These are phyloP conservation scores for Barbatosphaeria neglecta DNA, from an alignment of 495 filamentous ascomycete genomes.

Conservation along the genomic window DNA sequence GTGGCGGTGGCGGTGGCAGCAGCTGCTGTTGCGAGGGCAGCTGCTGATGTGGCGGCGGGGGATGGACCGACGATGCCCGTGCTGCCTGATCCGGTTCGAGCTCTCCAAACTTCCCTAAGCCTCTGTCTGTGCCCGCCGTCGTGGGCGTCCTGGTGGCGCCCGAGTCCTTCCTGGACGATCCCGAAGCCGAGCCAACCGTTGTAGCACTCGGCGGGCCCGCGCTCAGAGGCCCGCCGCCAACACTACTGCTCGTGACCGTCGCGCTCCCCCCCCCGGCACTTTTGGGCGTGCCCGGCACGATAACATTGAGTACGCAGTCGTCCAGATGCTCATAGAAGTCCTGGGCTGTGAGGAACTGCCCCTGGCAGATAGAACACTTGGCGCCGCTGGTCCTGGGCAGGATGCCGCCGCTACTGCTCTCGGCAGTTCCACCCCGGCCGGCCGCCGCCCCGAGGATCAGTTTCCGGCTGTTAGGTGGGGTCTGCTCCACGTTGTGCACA, in stretches of 20 bases:
- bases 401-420: no score
- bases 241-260: slow-evolving; percentile 2
- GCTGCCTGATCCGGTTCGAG: not conserved
- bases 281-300: slow-evolving; percentile 74
- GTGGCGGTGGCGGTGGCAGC: not conserved
- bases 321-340: slow-evolving; percentile 98
- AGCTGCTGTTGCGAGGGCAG: no score
- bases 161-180: slow-evolving; percentile 15
- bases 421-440: slow-evolving; percentile 7
- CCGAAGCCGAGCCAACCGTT: not conserved
- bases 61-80: not conserved
- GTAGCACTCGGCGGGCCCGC: not conserved
- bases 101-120: not conserved
- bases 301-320: slow-evolving; percentile 91
- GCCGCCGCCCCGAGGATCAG: slow-evolving; percentile 14
- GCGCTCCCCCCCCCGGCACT: slow-evolving; percentile 11
- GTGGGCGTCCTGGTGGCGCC: slow-evolving; percentile 13
- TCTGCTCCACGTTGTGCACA: slow-evolving; percentile 91
- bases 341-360: slow-evolving; percentile 81
- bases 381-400: slow-evolving; percentile 49
- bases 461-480: slow-evolving; percentile 88
- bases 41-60: not conserved
- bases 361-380: slow-evolving; percentile 91
- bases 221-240: not conserved
- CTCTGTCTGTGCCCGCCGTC: slow-evolving; percentile 6